Evolutionary conservation across 2,329 filamentous ascomycete genomes (phyloP), one percentile per base, ranked within the genome.

Genomic region (Albifimbria verrucaria): DNA sequence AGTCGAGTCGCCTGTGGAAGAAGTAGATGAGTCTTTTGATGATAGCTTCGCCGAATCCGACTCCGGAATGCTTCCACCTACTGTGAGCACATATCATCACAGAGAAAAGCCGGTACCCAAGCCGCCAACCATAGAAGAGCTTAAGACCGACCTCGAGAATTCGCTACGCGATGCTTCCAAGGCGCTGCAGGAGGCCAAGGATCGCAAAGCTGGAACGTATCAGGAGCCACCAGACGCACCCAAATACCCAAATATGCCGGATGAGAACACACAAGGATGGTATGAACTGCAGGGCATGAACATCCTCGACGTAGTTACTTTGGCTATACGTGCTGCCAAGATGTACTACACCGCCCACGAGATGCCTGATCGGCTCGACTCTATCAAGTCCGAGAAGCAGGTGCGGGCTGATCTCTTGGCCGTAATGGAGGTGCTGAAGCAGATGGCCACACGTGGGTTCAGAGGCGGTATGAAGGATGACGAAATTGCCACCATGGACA

Each of bases 301-400:
- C 64, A 85, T 99, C 36, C 82, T 97, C 52, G 93, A 97, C 68
- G 86, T 96, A 50, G 88, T 94, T 66, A 99, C 94, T 1, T 79
- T 97, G 50, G 93, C 93, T n/a, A 97, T 99, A 60, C 85, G 92
- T 50, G 92, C 93, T 1, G 94, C 94, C 49, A 96, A 95, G 73
- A 87, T 95, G 63, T 99, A 97, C 74, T 97, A 99, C 72, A 97
- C 92, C 0, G 83, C 91, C 4, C 94, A 97, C 67, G 89, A 95
- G 64, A 81, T 92, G 50, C 91, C 92, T 1, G 88, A 94, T 61
- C 86, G 90, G 36, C 77, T 97, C 18, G 90, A 94, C 64, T 77
- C 88, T 24, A 95, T 97, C 72, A 92, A 90, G 70, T 86, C 90
- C 1, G 94, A 99, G 69, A 90, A 88, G 57, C 82, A 89, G 59